Evolutionary conservation across 371 early-diverging fungal species (phyloP).

Genomic region (Rhizopus delemar): DNA sequence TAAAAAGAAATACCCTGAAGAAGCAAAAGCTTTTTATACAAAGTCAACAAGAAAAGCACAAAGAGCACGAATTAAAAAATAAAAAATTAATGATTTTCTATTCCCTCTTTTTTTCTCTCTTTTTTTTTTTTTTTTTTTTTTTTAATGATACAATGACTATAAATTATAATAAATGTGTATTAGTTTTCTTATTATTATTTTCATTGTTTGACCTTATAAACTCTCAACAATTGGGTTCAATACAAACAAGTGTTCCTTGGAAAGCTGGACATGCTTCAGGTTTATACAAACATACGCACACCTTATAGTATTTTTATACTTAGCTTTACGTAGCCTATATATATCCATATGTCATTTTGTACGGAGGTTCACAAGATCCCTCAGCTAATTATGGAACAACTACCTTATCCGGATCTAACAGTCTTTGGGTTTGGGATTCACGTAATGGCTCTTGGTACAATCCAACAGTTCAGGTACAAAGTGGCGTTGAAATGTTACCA

Average conservation of each 20-base stretch:
- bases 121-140: conserved; percentile 1
- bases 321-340: background rate
- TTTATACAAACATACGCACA: conserved; percentile 9
- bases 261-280: conserved; percentile 55
- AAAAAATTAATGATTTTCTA: background rate
- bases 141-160: background rate
- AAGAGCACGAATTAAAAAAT: background rate
- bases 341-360: conserved; percentile 44
- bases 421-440: conserved; percentile 49
- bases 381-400: conserved; percentile 9
- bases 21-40: background rate
- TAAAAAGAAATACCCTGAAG: conserved; percentile 2
- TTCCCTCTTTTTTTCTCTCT: background rate
- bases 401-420: conserved; percentile 29
- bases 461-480: conserved; percentile 30
- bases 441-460: conserved; percentile 48
- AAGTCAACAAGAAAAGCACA: background rate
- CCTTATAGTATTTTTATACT: background rate
- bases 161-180: background rate
- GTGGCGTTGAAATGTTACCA: conserved; percentile 24
- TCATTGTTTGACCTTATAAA: background rate
- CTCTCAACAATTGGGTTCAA: conserved; percentile 21
- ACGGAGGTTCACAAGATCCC: conserved; percentile 43
- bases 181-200: background rate
- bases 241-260: conserved; percentile 45